phyloP scores from a whole-genome alignment of 2,329 filamentous ascomycete genomes.

The Monilinia laxa region DNA sequence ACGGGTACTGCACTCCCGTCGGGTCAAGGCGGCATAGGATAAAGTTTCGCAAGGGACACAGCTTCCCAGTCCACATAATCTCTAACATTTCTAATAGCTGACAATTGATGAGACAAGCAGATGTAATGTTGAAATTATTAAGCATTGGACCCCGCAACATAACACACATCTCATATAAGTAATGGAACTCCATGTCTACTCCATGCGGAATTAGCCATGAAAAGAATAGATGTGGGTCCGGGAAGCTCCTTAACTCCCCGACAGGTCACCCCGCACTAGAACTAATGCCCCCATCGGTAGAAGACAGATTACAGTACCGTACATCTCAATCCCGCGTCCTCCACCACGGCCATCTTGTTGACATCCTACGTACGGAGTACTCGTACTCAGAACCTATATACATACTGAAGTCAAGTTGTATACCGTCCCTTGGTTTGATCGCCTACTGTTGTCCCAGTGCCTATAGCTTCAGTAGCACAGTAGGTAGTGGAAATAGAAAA shows the following conservation, averaged over 20 bases:
- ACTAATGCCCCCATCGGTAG: neutral
- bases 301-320: neutral
- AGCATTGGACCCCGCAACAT: neutral
- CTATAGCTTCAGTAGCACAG: neutral
- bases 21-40: neutral
- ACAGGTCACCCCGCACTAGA: neutral
- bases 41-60: no score
- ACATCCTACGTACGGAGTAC: neutral
- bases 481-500: neutral
- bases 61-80: neutral
- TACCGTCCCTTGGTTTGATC: neutral
- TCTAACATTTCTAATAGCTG: constrained; percentile 1
- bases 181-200: no score
- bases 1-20: constrained; percentile 13
- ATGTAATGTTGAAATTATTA: neutral
- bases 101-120: constrained; percentile 7
- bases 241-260: constrained; percentile 5
- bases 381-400: no score
- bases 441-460: neutral
- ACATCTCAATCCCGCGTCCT: no score
- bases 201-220: no score
- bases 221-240: no score
- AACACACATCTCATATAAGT: no score
- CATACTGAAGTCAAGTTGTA: no score
- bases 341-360: no score